Conservation (phyloP, 202 grass and related monocot species). For the Hordeum pubiflorum region DNA sequence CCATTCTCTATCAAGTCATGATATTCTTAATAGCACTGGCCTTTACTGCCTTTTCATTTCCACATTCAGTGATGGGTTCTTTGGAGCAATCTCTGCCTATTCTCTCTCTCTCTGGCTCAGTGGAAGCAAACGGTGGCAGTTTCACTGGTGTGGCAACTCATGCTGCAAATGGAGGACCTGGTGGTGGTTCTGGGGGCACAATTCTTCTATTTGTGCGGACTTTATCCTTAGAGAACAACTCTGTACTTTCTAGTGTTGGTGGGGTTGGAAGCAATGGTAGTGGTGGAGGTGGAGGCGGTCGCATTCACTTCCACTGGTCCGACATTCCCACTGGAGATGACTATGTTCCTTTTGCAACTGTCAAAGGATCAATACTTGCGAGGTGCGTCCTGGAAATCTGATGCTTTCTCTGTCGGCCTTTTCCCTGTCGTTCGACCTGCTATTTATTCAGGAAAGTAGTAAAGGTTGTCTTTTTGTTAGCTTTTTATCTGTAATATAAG, state of each 20-base stretch:
- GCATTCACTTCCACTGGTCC: slow-evolving; percentile 96
- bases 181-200: slow-evolving; percentile 95
- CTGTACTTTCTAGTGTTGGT: slow-evolving; percentile 72
- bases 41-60: slow-evolving; percentile 9
- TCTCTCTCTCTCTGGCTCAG: slow-evolving; percentile 57
- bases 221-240: slow-evolving; percentile 51
- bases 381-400: slow-evolving; percentile 49
- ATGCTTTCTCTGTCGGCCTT: neutral
- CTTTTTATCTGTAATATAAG: neutral
- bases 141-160: slow-evolving; percentile 40
- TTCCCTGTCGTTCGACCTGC: slow-evolving; percentile 7
- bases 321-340: slow-evolving; percentile 88
- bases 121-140: slow-evolving; percentile 85
- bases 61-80: slow-evolving; percentile 88
- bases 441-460: slow-evolving; percentile 1
- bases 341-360: slow-evolving; percentile 70
- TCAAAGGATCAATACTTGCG: slow-evolving; percentile 71
- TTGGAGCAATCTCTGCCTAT: slow-evolving; percentile 66
- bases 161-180: slow-evolving; percentile 44
- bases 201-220: slow-evolving; percentile 80
- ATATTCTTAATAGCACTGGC: slow-evolving; percentile 17
- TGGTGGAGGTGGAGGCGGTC: slow-evolving; percentile 80
- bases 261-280: slow-evolving; percentile 61
- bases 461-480: neutral
- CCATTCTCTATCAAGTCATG: slow-evolving; percentile 13